These are phyloP conservation scores for Lepidium africanum DNA, from an alignment of 345 rosid genomes.

Conservation along the genomic window DNA sequence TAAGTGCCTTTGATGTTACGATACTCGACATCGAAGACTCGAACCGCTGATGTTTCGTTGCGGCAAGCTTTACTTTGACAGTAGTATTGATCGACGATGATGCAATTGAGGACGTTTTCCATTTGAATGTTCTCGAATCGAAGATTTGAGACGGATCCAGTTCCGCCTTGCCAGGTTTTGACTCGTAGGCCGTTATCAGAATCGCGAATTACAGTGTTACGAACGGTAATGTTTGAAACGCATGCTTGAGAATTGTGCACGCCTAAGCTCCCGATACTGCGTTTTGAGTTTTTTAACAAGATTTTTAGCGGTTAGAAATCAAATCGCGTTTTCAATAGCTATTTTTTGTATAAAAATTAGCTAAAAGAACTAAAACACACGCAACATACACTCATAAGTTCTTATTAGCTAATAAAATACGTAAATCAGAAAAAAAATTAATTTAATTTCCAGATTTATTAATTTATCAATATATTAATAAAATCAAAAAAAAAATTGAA, in stretches of 20 bases:
- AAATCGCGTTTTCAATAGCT: not conserved
- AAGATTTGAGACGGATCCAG: conserved; percentile 63
- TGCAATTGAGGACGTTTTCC: conserved; percentile 90
- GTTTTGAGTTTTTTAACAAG: not conserved
- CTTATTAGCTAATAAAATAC: too few species aligned
- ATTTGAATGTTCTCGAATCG: conserved; percentile 77
- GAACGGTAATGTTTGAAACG: conserved; percentile 78
- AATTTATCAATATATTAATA: too few species aligned
- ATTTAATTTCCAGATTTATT: too few species aligned
- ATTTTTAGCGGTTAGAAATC: not conserved
- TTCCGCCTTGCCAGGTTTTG: conserved; percentile 98
- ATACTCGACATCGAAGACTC: conserved; percentile 51
- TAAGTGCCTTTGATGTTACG: conserved; percentile 88
- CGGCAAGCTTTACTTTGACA: conserved; percentile 56
- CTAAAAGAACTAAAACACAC: too few species aligned
- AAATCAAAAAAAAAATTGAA: too few species aligned
- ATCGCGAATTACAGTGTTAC: conserved; percentile 54
- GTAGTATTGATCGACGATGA: conserved; percentile 85
- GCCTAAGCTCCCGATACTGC: conserved; percentile 94
- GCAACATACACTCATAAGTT: too few species aligned
- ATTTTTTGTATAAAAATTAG: too few species aligned
- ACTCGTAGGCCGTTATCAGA: conserved; percentile 89
- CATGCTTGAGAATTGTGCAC: conserved; percentile 93
- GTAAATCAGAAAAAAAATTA: too few species aligned
- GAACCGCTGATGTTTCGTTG: conserved; percentile 84